Evolutionary conservation across 805 yeast species (phyloP), one percentile per base, ranked within the genome.

Genomic region (Candida gorgasii): DNA sequence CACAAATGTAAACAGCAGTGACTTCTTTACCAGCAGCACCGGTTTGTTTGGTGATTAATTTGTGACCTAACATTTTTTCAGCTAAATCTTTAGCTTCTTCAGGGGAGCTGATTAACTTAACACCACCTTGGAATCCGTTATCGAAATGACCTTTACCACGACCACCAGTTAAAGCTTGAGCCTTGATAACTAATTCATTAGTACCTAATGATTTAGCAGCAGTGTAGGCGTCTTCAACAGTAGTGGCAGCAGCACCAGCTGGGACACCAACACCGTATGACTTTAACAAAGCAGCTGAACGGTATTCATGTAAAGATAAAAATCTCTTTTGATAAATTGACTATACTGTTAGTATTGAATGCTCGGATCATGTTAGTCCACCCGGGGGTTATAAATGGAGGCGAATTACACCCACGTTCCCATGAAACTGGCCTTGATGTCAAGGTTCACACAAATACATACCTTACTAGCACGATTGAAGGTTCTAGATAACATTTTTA

Each of bases 101-200:
- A 33, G 97, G 82, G 44, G 90, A 75, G 45, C 83, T 75, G 55
- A 88, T 87, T 69, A 93, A 77, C 73, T 89, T 86, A 59, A 93
- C 97, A 76, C 99, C 99, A 39, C 97, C 96, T 73, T 92, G 82
- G 64, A 88, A 81, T 40, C 99, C 99, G 58, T 82, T 83, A 72
- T 90, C 97, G 54, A 93, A 90, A 69, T 88, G 90, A 51, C 99
- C 99, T 71, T 93, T 93, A 72, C 99, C 99, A 73, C 99, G 84
- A 63, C 99, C 99, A 73, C 99, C 99, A 46, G 99, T 90, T 61
- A 93, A 79, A 37, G 97, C 97, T 75, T 93, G 99, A 48, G 99
- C 99, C 76, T 93, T 93, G 67, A 93, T 78, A 50, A 93, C 99
- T 69, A 93, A 75, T 58, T 86, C 95, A 59, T 83, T 82, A 52